phyloP scores from a whole-genome alignment of 2,329 filamentous ascomycete genomes.

The Fusarium avenaceum region DNA sequence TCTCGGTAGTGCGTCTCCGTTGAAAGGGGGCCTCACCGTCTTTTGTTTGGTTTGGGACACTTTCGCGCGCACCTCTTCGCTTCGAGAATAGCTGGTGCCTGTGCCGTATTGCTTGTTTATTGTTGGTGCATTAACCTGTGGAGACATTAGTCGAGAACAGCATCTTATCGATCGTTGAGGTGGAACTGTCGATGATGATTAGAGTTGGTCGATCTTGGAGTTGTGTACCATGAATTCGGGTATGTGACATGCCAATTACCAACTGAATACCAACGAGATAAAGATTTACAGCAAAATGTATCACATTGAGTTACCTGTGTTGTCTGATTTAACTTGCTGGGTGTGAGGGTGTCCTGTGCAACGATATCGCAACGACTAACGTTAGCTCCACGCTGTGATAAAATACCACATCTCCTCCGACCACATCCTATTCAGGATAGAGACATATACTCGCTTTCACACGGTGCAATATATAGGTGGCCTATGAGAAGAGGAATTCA shows the following conservation, averaged over 20 bases:
- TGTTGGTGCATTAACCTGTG: conserved; percentile 37
- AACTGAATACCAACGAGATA: background rate
- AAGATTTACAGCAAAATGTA: background rate
- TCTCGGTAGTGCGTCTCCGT: conserved; percentile 33
- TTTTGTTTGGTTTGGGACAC: conserved; percentile 27
- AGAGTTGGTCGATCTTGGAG: conserved; percentile 8
- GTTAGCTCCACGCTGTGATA: background rate
- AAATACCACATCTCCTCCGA: background rate
- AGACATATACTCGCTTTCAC: background rate
- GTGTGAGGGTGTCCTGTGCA: background rate
- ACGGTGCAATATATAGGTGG: background rate
- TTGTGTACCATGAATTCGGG: background rate
- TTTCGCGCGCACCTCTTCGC: conserved; percentile 16
- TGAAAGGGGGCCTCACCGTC: conserved; percentile 40
- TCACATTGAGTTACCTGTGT: background rate
- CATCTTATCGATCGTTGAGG: conserved; percentile 17
- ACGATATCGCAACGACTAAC: background rate
- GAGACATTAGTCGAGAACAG: conserved; percentile 17
- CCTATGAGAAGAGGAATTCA: no score
- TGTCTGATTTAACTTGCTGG: conserved; percentile 6
- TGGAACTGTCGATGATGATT: conserved; percentile 24
- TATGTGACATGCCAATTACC: background rate
- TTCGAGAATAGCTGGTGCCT: conserved; percentile 13
- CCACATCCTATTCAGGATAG: background rate
- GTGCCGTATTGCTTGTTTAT: conserved; percentile 34